phyloP scores from a whole-genome alignment of 2,329 filamentous ascomycete genomes.

The Cladophialophora immunda region DNA sequence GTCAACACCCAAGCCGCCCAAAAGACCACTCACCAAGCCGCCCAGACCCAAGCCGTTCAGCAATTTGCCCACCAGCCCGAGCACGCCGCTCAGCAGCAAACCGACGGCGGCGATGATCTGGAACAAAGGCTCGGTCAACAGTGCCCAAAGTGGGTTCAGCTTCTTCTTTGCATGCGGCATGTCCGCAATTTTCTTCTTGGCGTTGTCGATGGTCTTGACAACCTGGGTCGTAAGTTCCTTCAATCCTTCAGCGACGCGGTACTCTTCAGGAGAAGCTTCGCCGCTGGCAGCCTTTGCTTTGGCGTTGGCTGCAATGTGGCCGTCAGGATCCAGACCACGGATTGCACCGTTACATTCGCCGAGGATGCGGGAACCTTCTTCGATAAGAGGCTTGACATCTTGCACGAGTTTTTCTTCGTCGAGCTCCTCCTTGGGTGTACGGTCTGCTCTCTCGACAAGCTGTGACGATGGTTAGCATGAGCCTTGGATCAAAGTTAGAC shows the following conservation, averaged over 20 bases:
- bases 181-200: constrained; percentile 85
- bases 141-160: constrained; percentile 86
- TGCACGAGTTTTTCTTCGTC: constrained; percentile 90
- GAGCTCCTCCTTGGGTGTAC: constrained; percentile 82
- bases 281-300: constrained; percentile 79
- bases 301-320: constrained; percentile 82
- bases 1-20: constrained; percentile 79
- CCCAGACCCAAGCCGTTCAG: constrained; percentile 84
- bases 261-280: constrained; percentile 83
- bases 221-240: constrained; percentile 86
- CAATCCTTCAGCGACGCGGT: constrained; percentile 81
- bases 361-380: constrained; percentile 82
- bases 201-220: constrained; percentile 82
- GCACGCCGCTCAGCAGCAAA: constrained; percentile 79
- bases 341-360: constrained; percentile 87
- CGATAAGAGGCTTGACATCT: constrained; percentile 85
- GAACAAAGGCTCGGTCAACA: constrained; percentile 84
- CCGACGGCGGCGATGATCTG: constrained; percentile 93
- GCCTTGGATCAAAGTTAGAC: too few relatives aligned
- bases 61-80: constrained; percentile 83
- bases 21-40: constrained; percentile 78
- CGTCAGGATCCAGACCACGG: constrained; percentile 87
- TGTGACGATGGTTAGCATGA: constrained; percentile 46
- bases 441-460: constrained; percentile 81
- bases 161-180: constrained; percentile 97